These are phyloP conservation scores for Coprinopsis marcescibilis DNA, from an alignment of 768 basidiomycete genomes.

Conservation along the genomic window DNA sequence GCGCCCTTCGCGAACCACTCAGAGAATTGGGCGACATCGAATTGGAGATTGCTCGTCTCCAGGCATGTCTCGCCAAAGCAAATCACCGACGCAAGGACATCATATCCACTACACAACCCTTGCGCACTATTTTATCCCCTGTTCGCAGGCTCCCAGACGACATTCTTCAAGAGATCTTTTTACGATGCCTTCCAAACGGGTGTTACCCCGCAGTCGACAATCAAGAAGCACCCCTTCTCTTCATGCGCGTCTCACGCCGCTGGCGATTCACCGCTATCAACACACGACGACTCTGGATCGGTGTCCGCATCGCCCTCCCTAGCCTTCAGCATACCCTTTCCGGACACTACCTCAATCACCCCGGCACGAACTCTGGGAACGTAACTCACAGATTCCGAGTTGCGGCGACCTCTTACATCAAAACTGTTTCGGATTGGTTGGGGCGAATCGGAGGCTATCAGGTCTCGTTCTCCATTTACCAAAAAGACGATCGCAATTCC, in stretches of 20 bases:
- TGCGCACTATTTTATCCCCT: slow-evolving; percentile 9
- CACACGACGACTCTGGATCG: slow-evolving; percentile 16
- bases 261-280: slow-evolving; percentile 15
- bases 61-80: background rate
- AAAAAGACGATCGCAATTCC: slow-evolving; percentile 1
- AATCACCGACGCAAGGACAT: background rate
- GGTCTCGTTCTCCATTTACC: slow-evolving; percentile 11
- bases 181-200: slow-evolving; percentile 11
- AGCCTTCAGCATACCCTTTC: slow-evolving; percentile 5
- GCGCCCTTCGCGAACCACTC: no score
- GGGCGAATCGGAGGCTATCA: slow-evolving; percentile 10
- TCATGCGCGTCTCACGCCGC: slow-evolving; percentile 13
- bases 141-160: slow-evolving; percentile 15
- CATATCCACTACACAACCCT: background rate
- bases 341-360: background rate
- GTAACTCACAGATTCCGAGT: background rate
- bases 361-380: background rate
- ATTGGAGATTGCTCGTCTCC: no score
- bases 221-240: slow-evolving; percentile 13
- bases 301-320: slow-evolving; percentile 17
- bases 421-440: slow-evolving; percentile 11
- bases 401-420: background rate
- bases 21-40: no score
- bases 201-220: slow-evolving; percentile 12
- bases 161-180: slow-evolving; percentile 18